Percentiles rank a stretch among this genome's conserved stretches.
Evolutionary conservation across 2,329 filamentous ascomycete species (phyloP).

Genomic region (Scytalidium sp.): DNA sequence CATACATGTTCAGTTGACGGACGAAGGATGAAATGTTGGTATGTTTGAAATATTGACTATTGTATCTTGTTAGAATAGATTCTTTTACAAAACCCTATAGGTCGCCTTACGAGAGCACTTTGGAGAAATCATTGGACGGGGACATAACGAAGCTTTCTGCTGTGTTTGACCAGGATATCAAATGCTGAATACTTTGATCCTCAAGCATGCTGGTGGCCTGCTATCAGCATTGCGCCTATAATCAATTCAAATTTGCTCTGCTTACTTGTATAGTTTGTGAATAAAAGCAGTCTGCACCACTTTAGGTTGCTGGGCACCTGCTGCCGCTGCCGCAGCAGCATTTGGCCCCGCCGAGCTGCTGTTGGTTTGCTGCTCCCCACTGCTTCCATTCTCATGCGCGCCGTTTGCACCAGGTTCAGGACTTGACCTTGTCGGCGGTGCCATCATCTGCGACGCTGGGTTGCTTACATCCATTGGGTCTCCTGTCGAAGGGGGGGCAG

Average conservation of each 20-base stretch:
- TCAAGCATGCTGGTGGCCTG: conserved; percentile 85
- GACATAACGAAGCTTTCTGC: conserved; percentile 99
- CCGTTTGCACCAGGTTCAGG: conserved; percentile 30
- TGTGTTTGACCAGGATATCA: conserved; percentile 93
- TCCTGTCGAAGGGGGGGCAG: conserved; percentile 49
- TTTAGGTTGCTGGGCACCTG: conserved; percentile 87
- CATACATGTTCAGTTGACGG: conserved; percentile 98
- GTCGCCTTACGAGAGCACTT: conserved; percentile 83
- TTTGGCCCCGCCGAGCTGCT: conserved; percentile 26
- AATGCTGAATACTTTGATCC: conserved; percentile 85
- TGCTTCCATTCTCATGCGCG: conserved; percentile 25
- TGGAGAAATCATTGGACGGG: conserved; percentile 94
- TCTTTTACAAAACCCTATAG: neutral
- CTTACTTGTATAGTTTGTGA: conserved; percentile 97
- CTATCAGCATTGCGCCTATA: conserved; percentile 11
- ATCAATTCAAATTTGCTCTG: conserved; percentile 9
- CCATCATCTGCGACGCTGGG: conserved; percentile 39
- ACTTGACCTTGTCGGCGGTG: conserved; percentile 26
- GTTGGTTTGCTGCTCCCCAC: conserved; percentile 33
- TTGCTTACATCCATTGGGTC: conserved; percentile 62
- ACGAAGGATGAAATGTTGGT: conserved; percentile 99
- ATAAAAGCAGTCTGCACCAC: conserved; percentile 98
- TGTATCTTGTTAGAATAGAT: conserved; percentile 14
- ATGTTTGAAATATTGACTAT: conserved; percentile 97
- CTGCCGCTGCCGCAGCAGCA: conserved; percentile 53